These are phyloP conservation scores for Podochytrium sp. DNA, from an alignment of 192 early-diverging fungal species.

Conservation along the genomic window DNA sequence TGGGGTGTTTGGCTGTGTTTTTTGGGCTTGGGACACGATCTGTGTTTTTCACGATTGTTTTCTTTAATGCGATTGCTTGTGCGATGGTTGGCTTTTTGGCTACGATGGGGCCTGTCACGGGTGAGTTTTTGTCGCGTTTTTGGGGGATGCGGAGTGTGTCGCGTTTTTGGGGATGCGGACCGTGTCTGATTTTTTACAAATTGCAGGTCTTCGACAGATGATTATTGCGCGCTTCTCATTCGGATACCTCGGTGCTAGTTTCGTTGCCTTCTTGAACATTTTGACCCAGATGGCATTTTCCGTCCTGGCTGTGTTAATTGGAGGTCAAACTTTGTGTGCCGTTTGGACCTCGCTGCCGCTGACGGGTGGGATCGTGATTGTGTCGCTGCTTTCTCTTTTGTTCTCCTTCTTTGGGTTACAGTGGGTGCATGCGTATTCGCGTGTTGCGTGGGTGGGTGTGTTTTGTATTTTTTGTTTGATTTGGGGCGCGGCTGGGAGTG, in stretches of 20 bases:
- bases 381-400: conserved; percentile 31
- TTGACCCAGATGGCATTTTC: conserved; percentile 37
- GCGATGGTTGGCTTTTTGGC: conserved; percentile 30
- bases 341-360: conserved; percentile 4
- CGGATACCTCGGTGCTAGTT: conserved; percentile 33
- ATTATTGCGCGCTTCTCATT: conserved; percentile 40
- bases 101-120: conserved; percentile 34
- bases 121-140: not conserved
- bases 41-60: conserved; percentile 32
- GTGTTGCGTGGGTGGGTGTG: conserved; percentile 1
- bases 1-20: conserved; percentile 32
- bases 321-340: conserved; percentile 34
- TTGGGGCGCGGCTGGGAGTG: not conserved
- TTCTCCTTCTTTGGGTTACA: conserved; percentile 44
- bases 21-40: conserved; percentile 33
- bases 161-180: not conserved
- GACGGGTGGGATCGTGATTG: conserved; percentile 34
- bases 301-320: conserved; percentile 39
- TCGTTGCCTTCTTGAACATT: conserved; percentile 38
- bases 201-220: conserved; percentile 39
- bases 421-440: conserved; percentile 35
- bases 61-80: conserved; percentile 40
- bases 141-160: not conserved
- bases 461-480: conserved; percentile 4
- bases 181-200: not conserved